A percentile compares a stretch with the other conserved stretches of the same genome.
These are phyloP conservation scores for Penicillium carneum DNA, from an alignment of 2,329 filamentous ascomycete species.

Conservation along the genomic window DNA sequence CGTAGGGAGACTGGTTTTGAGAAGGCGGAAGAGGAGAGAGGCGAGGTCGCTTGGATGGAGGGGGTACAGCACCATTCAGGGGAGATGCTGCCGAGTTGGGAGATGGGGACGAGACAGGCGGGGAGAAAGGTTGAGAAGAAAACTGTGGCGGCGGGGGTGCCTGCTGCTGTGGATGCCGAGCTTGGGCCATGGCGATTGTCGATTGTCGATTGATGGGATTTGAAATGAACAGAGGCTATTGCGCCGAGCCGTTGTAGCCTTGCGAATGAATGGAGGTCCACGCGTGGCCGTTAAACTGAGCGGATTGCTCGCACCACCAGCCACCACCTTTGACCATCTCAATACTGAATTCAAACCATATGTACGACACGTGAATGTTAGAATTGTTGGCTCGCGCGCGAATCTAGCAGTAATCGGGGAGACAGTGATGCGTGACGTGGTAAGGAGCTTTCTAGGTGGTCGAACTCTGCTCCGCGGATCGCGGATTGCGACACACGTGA, in stretches of 20 bases:
- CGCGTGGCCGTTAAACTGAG: conserved; percentile 47
- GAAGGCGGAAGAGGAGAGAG: conserved; percentile 73
- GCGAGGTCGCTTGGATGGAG: conserved; percentile 75
- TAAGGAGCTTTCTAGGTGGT: conserved; percentile 34
- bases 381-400: not conserved
- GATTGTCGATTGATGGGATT: conserved; percentile 18
- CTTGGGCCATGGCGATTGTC: conserved; percentile 64
- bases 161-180: conserved; percentile 51
- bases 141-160: conserved; percentile 53
- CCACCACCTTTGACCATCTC: conserved; percentile 51
- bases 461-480: conserved; percentile 37
- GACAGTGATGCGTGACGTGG: conserved; percentile 24
- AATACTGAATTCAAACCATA: conserved; percentile 37
- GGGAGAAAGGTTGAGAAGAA: conserved; percentile 66
- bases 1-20: conserved; percentile 63
- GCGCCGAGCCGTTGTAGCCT: conserved; percentile 34
- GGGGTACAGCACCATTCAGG: conserved; percentile 62
- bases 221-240: conserved; percentile 31
- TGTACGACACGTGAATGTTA: conserved; percentile 18
- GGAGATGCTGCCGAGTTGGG: conserved; percentile 63
- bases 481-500: conserved; percentile 34
- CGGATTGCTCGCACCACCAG: conserved; percentile 49
- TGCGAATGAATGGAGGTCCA: conserved; percentile 36
- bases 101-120: conserved; percentile 67
- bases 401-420: conserved; percentile 16